Conservation (phyloP, 179 eudicot genomes). For the Spinacia oleracea region DNA sequence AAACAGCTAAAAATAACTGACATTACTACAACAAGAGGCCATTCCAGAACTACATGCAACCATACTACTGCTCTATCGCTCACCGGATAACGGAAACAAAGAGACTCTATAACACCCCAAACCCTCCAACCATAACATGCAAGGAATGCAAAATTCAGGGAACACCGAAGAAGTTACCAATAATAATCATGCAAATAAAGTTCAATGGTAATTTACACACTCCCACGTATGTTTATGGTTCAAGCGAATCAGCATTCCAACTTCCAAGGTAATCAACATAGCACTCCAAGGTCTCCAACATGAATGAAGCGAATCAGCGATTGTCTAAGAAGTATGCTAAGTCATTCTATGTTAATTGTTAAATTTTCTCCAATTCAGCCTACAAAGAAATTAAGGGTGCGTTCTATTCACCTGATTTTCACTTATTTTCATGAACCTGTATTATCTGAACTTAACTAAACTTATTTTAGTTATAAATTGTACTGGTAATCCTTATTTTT, state of each 20-base stretch:
- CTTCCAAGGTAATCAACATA: slow-evolving; percentile 16
- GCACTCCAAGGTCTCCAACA: background rate
- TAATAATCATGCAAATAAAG: background rate
- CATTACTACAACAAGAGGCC: too few species aligned
- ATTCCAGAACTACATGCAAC: background rate
- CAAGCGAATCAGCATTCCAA: background rate
- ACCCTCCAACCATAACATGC: background rate
- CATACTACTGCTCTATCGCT: background rate
- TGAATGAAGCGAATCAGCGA: background rate
- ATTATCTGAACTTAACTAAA: too few species aligned
- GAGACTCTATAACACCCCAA: background rate
- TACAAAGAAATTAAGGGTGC: background rate
- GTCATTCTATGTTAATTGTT: background rate
- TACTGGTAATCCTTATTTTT: too few species aligned
- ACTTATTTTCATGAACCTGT: too few species aligned
- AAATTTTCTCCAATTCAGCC: background rate
- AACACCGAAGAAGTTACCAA: background rate
- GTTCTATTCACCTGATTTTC: too few species aligned
- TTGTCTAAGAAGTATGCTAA: background rate
- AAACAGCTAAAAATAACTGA: background rate
- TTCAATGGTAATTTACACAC: background rate
- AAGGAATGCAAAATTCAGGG: background rate
- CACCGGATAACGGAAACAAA: background rate
- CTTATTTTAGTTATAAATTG: too few species aligned
- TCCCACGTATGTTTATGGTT: background rate